These are phyloP conservation scores for Saturnispora quitensis DNA, from an alignment of 805 yeast species.

Conservation along the genomic window DNA sequence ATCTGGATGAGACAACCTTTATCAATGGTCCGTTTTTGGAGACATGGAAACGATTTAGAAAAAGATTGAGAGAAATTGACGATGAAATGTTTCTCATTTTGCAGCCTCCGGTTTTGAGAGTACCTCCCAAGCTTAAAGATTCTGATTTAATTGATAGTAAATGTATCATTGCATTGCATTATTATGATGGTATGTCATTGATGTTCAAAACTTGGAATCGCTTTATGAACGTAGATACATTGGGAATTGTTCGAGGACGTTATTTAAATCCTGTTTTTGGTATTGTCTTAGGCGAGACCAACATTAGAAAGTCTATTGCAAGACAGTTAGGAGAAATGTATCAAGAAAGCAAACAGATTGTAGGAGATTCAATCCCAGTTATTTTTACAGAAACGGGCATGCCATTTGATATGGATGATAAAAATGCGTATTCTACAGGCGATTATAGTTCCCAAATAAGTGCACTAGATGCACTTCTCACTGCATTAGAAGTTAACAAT, in stretches of 20 bases:
- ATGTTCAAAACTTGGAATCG: constrained; percentile 89
- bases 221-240: constrained; percentile 74
- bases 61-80: constrained; percentile 38
- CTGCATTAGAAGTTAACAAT: constrained; percentile 67
- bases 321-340: constrained; percentile 61
- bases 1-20: constrained; percentile 44
- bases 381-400: constrained; percentile 93
- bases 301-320: constrained; percentile 62
- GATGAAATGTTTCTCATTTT: constrained; percentile 46
- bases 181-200: constrained; percentile 88
- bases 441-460: constrained; percentile 64
- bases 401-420: constrained; percentile 92
- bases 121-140: constrained; percentile 59
- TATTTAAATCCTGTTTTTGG: constrained; percentile 67
- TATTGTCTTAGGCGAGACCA: constrained; percentile 72
- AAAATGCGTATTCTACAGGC: constrained; percentile 57
- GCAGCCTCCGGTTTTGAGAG: constrained; percentile 74
- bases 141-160: constrained; percentile 43
- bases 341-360: constrained; percentile 47
- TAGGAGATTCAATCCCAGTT: constrained; percentile 63
- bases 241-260: constrained; percentile 74
- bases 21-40: constrained; percentile 56
- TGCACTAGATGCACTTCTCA: constrained; percentile 76
- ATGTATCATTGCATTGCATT: constrained; percentile 79
- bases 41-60: constrained; percentile 46